Base-by-base conservation (phyloP, 164 flowering plant species). In the Aristolochia californica region DNA sequence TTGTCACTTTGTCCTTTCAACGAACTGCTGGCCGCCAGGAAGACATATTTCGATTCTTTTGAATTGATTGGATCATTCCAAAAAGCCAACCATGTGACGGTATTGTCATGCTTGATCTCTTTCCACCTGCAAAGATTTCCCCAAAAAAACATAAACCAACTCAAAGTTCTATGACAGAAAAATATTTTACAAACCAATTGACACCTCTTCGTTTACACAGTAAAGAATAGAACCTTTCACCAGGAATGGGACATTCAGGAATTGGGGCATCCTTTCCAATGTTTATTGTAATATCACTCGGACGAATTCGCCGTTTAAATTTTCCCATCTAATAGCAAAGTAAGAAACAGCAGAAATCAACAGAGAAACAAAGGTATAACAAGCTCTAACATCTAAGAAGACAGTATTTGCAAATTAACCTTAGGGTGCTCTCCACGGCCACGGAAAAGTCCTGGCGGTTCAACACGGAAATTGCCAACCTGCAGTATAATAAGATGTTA, bases 341-440 rank as follows among this genome's bases (percentile, higher is more conserved):
- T 50, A 23, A 45, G n/a, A 25, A 11, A 61, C 53, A 23, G 50
- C 67, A 59, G 57, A 44, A 5, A 50, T 0, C 59, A 58, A 13
- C 24, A 45, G 10, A 48, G 57, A 24, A 23, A 54, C 18, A 28
- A 48, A 44, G n/a, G n/a, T n/a, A n/a, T n/a, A 23, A 18, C 17
- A 44, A 17, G 55, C 18, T 48, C 55, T 53, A 20, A 54, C n/a
- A 26, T 54, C 17, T 24, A 27, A 15, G 4, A 0, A 54, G 43
- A 45, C 61, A 21, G 30, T 20, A 12, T 23, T 5, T 10, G 38
- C 23, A 54, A 64, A 48, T 45, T 14, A 50, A 89, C 99, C 99
- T 94, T 94, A 47, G 99, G 99, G 73, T 94, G 99, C 73, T 94
- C 97, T 63, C 99, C 99, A 59, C 99, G 96, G 45, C 99, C 99